Evolutionary conservation across 257 asterid genomes (phyloP).

Genomic region (Handroanthus guayacan): DNA sequence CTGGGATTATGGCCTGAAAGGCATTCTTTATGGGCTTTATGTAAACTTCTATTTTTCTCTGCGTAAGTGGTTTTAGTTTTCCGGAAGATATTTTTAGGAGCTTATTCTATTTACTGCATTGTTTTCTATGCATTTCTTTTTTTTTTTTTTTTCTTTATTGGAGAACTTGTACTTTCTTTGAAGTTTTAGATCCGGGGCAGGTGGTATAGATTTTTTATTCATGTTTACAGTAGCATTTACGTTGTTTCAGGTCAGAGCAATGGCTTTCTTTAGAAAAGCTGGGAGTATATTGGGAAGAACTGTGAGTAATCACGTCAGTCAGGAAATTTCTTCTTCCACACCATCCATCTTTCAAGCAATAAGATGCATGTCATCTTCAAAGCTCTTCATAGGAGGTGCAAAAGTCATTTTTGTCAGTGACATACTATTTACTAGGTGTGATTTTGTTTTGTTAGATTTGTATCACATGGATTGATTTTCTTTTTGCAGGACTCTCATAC

Average conservation of each 20-base stretch:
- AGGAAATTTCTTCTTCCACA: slow-evolving; percentile 51
- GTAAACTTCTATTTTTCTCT: not conserved
- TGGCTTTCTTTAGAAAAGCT: slow-evolving; percentile 85
- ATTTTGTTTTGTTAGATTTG: not conserved
- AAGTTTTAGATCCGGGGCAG: slow-evolving; percentile 10
- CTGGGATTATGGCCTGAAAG: not conserved
- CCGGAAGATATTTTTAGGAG: not conserved
- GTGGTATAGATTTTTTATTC: not conserved
- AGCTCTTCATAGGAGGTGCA: slow-evolving; percentile 82
- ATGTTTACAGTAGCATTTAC: not conserved
- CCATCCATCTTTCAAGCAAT: slow-evolving; percentile 71
- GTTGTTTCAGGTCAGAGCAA: slow-evolving; percentile 40
- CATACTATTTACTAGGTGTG: not conserved
- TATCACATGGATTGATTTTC: slow-evolving; percentile 28
- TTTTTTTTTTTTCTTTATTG: not conserved
- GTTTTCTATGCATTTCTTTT: not conserved
- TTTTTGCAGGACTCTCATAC: slow-evolving; percentile 69
- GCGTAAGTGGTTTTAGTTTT: not conserved
- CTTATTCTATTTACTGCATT: not conserved
- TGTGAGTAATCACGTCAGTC: slow-evolving; percentile 48
- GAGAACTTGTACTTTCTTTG: not conserved
- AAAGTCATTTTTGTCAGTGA: slow-evolving; percentile 7
- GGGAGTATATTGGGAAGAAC: slow-evolving; percentile 60
- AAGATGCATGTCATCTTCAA: slow-evolving; percentile 86
- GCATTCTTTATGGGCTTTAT: not conserved